These are phyloP conservation scores for Hyaloperonospora brassicae DNA, from an alignment of 352 stramenopile genomes.

Conservation along the genomic window DNA sequence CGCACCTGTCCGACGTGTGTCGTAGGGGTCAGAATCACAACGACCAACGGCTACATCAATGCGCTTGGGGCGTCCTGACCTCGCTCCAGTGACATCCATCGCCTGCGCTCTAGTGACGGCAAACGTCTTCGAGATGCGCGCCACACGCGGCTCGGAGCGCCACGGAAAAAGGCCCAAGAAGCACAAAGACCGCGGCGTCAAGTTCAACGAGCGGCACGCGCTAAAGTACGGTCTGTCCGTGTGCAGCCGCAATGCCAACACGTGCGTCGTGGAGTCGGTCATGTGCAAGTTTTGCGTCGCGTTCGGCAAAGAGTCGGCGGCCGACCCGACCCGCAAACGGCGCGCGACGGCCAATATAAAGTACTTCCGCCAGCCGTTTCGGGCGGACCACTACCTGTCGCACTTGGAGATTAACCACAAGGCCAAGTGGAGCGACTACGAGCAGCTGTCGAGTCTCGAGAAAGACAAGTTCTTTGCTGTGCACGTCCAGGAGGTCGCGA, in stretches of 20 bases:
- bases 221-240: slow-evolving; percentile 64
- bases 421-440: slow-evolving; percentile 55
- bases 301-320: slow-evolving; percentile 53
- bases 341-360: slow-evolving; percentile 63
- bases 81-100: no score
- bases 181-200: slow-evolving; percentile 49
- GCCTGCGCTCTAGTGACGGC: no score
- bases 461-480: slow-evolving; percentile 49
- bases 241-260: slow-evolving; percentile 46
- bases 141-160: slow-evolving; percentile 13
- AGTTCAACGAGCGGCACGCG: slow-evolving; percentile 65
- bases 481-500: slow-evolving; percentile 30
- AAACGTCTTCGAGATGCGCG: slow-evolving; percentile 15
- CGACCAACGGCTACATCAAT: no score
- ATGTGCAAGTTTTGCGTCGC: slow-evolving; percentile 76
- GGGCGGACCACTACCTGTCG: slow-evolving; percentile 58
- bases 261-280: slow-evolving; percentile 44
- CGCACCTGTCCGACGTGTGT: no score
- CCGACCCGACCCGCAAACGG: slow-evolving; percentile 47
- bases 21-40: no score
- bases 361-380: slow-evolving; percentile 62
- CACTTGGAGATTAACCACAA: slow-evolving; percentile 67
- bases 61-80: no score
- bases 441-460: slow-evolving; percentile 37
- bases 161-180: slow-evolving; percentile 32